Base-by-base conservation (phyloP, 495 filamentous ascomycete genomes). In the Neurospora sp. region DNA sequence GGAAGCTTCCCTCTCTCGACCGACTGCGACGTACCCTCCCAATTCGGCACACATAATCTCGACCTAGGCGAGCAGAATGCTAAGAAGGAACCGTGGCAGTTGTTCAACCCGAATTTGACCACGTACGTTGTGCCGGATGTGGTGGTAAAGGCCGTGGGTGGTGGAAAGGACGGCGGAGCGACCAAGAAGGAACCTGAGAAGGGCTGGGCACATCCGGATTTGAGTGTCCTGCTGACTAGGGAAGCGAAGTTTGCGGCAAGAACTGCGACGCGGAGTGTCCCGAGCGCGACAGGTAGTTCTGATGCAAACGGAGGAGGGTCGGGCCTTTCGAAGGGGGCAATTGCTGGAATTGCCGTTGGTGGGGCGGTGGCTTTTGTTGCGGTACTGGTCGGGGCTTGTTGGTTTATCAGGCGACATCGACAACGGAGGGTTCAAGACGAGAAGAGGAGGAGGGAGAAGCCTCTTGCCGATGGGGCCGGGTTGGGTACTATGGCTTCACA, bases 141-240 rank as follows among this genome's bases (percentile, higher is more conserved):
- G 48, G 87, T 94, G 3, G 82, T 89, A 70, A 83, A 83, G 16
- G 83, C 88, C 27, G 84, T 94, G 38, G 91, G 91, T 14, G 91
- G 92, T 12, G 82, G 83, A 3, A 82, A 81, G 2, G 78, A 75
- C 10, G 91, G 91, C 42, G 89, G 88, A 9, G 92, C 91, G 5
- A 92, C 90, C 18, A 85, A 89, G 69, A 92, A 87, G 0, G 86
- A 85, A 1, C 91, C 91, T 5, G 86, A 86, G 22, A 37, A 41
- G 10, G 80, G 80, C 20, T 80, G 78, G 66, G 40, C 42, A 72
- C 74, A 80, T 72, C 75, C 74, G 10, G 80, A 82, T 68, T 75
- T 83, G 5, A 44, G 69, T 44, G 77, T 75, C 1, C 74, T 77
- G 66, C 76, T 76, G 76, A 79, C 76, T 27, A 78, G 76, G 68